A percentile compares a stretch with the other conserved stretches of the same genome.
These are phyloP conservation scores for Sporothrix humicola DNA, from an alignment of 2,329 filamentous ascomycete species.

Conservation along the genomic window DNA sequence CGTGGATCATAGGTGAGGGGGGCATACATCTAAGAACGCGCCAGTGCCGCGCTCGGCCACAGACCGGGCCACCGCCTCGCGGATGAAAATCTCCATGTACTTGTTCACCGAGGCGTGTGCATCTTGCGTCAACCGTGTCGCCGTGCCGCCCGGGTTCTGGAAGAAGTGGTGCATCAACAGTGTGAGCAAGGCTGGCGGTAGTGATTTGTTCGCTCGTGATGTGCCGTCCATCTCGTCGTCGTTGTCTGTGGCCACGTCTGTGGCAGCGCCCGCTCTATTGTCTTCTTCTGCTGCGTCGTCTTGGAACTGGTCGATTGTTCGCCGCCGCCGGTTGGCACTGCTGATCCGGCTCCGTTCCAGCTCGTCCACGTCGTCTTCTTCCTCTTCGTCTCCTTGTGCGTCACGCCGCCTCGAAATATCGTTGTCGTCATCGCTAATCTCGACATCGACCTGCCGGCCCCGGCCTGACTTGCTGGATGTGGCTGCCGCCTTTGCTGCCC, in stretches of 20 bases:
- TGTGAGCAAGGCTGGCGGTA: slow-evolving; percentile 76
- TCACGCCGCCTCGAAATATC: not conserved
- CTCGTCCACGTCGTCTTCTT: slow-evolving; percentile 14
- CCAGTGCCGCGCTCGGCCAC: slow-evolving; percentile 68
- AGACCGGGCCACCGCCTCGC: slow-evolving; percentile 83
- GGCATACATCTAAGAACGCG: slow-evolving; percentile 74
- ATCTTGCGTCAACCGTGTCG: slow-evolving; percentile 75
- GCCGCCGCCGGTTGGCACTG: slow-evolving; percentile 8
- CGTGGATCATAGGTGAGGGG: not conserved
- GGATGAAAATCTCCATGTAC: slow-evolving; percentile 90
- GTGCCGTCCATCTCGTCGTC: slow-evolving; percentile 44
- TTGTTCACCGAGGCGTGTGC: slow-evolving; percentile 78
- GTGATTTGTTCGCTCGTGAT: slow-evolving; percentile 50
- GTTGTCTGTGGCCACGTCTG: slow-evolving; percentile 13
- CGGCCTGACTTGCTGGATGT: not conserved
- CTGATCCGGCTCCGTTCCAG: slow-evolving; percentile 26
- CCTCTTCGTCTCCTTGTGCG: slow-evolving; percentile 9
- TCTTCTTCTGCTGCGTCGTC: slow-evolving; percentile 38
- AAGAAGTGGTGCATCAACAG: slow-evolving; percentile 82
- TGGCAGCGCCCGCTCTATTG: slow-evolving; percentile 4
- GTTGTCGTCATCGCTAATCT: slow-evolving; percentile 26
- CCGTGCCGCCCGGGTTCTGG: slow-evolving; percentile 56
- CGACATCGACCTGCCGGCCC: slow-evolving; percentile 6
- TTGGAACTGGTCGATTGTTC: slow-evolving; percentile 28
- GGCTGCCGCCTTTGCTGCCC: not conserved